phyloP scores from a whole-genome alignment of 2,329 filamentous ascomycete genomes.

The Hymenoscyphus repandus region DNA sequence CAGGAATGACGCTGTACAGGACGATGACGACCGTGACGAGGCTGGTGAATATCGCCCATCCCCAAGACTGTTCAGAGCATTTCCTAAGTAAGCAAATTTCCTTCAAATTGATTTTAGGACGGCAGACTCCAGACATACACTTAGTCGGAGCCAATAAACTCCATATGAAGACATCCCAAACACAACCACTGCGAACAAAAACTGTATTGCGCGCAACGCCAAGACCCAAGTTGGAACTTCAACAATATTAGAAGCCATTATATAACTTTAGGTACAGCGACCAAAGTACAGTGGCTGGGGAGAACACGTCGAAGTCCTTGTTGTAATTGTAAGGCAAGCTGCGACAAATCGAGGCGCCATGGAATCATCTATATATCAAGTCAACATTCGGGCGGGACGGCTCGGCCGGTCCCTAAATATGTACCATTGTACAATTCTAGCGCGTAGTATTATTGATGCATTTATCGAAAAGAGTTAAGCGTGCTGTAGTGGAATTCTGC shows the following conservation, averaged over 20 bases:
- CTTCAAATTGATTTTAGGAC: background rate
- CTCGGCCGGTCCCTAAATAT: too few species aligned
- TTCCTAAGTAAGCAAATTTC: background rate
- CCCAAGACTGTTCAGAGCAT: constrained; percentile 5
- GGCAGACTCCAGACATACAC: constrained; percentile 28
- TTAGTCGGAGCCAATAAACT: constrained; percentile 34
- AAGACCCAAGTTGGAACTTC: background rate
- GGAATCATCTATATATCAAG: too few species aligned
- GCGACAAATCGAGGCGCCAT: too few species aligned
- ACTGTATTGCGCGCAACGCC: background rate
- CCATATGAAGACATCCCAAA: constrained; percentile 44
- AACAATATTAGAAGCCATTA: background rate
- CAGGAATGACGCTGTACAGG: constrained; percentile 40
- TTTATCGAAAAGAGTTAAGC: too few species aligned
- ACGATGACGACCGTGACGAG: constrained; percentile 40
- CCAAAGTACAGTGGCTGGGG: too few species aligned
- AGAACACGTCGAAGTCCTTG: too few species aligned
- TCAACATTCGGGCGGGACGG: too few species aligned
- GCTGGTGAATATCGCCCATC: constrained; percentile 28
- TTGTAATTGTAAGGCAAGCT: too few species aligned
- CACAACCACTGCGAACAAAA: constrained; percentile 36
- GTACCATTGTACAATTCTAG: too few species aligned
- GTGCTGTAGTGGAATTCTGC: too few species aligned
- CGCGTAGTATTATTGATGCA: too few species aligned
- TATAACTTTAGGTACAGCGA: background rate